phyloP scores from a whole-genome alignment of 495 filamentous ascomycete genomes.

The Hypomontagnella monticulosa region DNA sequence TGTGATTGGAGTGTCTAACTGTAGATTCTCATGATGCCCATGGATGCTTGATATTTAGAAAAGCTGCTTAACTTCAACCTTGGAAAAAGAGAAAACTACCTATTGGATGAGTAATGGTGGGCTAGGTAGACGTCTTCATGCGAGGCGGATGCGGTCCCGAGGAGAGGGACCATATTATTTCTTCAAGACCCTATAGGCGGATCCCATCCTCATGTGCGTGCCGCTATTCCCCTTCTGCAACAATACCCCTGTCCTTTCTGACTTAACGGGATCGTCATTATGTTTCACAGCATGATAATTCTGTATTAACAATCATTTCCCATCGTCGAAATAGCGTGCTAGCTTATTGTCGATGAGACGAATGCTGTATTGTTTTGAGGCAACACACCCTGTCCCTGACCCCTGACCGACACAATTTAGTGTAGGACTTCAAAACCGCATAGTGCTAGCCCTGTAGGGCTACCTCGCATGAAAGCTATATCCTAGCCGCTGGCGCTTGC shows the following conservation, averaged over 20 bases:
- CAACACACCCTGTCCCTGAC: not conserved
- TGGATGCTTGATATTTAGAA: no score
- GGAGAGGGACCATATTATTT: no score
- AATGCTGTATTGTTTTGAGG: conserved; percentile 1
- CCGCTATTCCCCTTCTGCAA: conserved; percentile 21
- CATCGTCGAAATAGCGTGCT: not conserved
- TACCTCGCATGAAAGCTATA: conserved; percentile 1
- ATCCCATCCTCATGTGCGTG: conserved; percentile 15
- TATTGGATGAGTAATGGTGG: no score
- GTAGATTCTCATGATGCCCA: no score
- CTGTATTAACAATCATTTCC: not conserved
- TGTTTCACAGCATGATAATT: conserved; percentile 18
- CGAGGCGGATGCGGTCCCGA: no score
- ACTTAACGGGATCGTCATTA: conserved; percentile 6
- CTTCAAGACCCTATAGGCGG: conserved; percentile 22
- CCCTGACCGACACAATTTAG: no score
- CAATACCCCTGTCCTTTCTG: conserved; percentile 5
- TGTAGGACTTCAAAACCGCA: not conserved
- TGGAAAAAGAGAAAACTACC: no score
- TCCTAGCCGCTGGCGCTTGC: conserved; percentile 7
- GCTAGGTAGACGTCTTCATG: no score
- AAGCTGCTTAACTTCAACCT: no score
- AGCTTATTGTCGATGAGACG: conserved; percentile 13
- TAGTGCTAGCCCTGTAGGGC: no score
- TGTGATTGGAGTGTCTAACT: no score